Percentiles rank a stretch among this genome's conserved stretches.
Evolutionary conservation across 2,329 filamentous ascomycete species (phyloP).

Genomic region (Phaeosphaeria sp.): DNA sequence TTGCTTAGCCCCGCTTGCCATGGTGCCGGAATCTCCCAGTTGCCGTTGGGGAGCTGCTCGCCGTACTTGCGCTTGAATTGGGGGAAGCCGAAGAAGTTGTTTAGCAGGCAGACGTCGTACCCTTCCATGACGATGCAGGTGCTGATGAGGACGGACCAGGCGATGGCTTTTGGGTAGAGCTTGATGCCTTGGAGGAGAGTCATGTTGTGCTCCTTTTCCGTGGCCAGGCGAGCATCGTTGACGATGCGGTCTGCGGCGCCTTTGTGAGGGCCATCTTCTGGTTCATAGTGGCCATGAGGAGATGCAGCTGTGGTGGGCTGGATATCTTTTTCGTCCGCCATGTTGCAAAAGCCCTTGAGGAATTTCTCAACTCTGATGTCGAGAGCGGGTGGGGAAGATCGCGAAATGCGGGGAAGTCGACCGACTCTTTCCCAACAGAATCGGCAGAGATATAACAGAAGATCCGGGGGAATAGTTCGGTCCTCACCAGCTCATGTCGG

Average conservation of each 20-base stretch:
- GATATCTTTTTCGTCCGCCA: conserved; percentile 37
- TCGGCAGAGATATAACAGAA: conserved; percentile 3
- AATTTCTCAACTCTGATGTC: too few species aligned
- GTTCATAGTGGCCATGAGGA: conserved; percentile 16
- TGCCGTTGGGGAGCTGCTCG: conserved; percentile 47
- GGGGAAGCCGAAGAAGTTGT: conserved; percentile 72
- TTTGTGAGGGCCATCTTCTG: conserved; percentile 25
- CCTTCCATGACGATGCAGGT: conserved; percentile 93
- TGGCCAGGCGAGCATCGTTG: conserved; percentile 53
- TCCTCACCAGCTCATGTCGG: conserved; percentile 15
- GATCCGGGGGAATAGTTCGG: conserved; percentile 21
- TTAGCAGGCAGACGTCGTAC: conserved; percentile 81
- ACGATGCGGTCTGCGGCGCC: conserved; percentile 42
- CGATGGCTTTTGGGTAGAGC: conserved; percentile 86
- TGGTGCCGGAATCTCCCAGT: conserved; percentile 52
- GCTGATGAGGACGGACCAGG: conserved; percentile 85
- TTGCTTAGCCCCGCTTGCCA: conserved; percentile 59
- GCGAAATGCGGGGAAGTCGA: not conserved
- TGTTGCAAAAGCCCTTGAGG: conserved; percentile 10
- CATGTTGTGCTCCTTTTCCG: conserved; percentile 59
- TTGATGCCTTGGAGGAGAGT: conserved; percentile 74
- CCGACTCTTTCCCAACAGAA: not conserved
- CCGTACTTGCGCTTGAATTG: conserved; percentile 57
- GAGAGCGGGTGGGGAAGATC: not conserved
- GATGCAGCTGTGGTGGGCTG: conserved; percentile 18